phyloP scores from a whole-genome alignment of 345 rosid species.

The Durio zibethinus region DNA sequence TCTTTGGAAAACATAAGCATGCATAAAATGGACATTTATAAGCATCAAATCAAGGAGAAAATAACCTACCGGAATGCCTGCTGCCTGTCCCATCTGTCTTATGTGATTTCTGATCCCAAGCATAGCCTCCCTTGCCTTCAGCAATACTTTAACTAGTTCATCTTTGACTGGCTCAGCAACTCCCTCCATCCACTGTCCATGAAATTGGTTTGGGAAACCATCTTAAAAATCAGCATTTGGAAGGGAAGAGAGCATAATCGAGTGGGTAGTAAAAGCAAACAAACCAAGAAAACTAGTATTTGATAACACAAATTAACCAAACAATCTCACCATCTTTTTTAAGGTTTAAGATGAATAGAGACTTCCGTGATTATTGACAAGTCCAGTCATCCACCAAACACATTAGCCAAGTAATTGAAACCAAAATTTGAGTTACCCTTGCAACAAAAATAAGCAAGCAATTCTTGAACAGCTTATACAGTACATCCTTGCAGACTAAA shows the following conservation, averaged over 20 bases:
- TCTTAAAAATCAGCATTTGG: slow-evolving; percentile 7
- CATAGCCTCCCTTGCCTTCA: slow-evolving; percentile 78
- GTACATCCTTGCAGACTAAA: neutral
- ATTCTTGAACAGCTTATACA: neutral
- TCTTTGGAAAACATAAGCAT: neutral
- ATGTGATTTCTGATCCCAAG: slow-evolving; percentile 63
- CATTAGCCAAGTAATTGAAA: neutral
- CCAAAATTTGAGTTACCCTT: neutral
- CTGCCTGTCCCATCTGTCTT: slow-evolving; percentile 88
- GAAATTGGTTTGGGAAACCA: slow-evolving; percentile 16
- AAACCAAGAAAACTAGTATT: neutral
- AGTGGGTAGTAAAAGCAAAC: neutral
- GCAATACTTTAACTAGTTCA: slow-evolving; percentile 53
- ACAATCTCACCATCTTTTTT: neutral
- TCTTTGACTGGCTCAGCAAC: slow-evolving; percentile 54
- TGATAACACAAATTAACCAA: neutral
- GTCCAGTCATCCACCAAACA: neutral
- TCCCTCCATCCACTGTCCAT: slow-evolving; percentile 73
- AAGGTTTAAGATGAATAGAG: neutral
- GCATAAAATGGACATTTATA: slow-evolving; percentile 9
- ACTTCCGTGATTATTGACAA: neutral
- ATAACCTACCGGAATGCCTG: slow-evolving; percentile 68
- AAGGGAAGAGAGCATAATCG: neutral
- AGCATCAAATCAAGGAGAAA: neutral
- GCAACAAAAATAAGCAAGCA: neutral